phyloP scores from a whole-genome alignment of 768 basidiomycete genomes.

The Hirschioporus abietinus region DNA sequence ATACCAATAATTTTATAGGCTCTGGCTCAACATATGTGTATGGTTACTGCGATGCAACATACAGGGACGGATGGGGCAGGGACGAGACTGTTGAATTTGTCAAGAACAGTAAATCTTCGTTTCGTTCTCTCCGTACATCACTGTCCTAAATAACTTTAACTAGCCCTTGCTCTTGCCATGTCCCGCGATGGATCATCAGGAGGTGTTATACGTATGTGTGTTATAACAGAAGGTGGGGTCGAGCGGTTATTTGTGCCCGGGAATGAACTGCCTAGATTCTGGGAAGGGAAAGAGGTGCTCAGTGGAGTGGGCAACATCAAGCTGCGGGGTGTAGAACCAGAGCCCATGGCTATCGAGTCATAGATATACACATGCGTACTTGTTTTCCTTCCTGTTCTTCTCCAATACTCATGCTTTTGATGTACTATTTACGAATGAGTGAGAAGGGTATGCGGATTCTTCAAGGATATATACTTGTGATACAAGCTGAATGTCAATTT shows the following conservation, averaged over 20 bases:
- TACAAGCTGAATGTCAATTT: background rate
- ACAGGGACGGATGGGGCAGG: slow-evolving; percentile 83
- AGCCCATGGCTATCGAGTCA: slow-evolving; percentile 42
- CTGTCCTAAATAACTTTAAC: slow-evolving; percentile 7
- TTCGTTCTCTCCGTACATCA: background rate
- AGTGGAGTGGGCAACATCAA: slow-evolving; percentile 26
- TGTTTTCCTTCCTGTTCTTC: background rate
- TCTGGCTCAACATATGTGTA: slow-evolving; percentile 98
- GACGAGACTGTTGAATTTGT: slow-evolving; percentile 94
- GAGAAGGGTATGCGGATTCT: background rate
- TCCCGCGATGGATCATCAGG: slow-evolving; percentile 96
- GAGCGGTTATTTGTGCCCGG: slow-evolving; percentile 93
- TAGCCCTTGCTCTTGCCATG: slow-evolving; percentile 94
- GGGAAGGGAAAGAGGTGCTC: slow-evolving; percentile 79
- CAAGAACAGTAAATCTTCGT: slow-evolving; percentile 81
- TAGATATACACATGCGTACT: slow-evolving; percentile 15
- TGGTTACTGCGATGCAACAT: slow-evolving; percentile 99
- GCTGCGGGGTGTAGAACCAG: slow-evolving; percentile 18
- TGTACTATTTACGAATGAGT: background rate
- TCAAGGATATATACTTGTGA: slow-evolving; percentile 1
- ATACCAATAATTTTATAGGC: slow-evolving; percentile 36
- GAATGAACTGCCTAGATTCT: slow-evolving; percentile 82
- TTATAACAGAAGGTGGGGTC: slow-evolving; percentile 89
- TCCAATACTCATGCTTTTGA: background rate
- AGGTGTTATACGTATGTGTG: slow-evolving; percentile 94